Percentiles rank a stretch among this genome's conserved stretches.
Evolutionary conservation across 495 filamentous ascomycete species (phyloP).

Genomic region (Xylaria palmicola): DNA sequence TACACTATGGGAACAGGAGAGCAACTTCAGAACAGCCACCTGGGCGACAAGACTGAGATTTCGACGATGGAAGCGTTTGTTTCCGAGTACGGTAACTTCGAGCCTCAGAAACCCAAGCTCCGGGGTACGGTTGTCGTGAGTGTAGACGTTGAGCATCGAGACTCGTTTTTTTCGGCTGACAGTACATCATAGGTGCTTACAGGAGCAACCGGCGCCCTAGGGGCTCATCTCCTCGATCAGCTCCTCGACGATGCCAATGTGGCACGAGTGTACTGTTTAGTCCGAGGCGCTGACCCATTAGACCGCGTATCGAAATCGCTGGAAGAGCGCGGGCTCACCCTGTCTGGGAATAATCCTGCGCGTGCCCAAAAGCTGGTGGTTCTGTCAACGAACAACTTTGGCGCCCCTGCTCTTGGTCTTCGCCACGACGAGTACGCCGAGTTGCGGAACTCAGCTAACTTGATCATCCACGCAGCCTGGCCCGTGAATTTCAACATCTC

Average conservation of each 20-base stretch:
- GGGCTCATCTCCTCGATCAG: conserved; percentile 51
- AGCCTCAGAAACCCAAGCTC: conserved; percentile 35
- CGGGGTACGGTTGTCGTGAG: conserved; percentile 11
- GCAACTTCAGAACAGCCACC: conserved; percentile 1
- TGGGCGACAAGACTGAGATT: conserved; percentile 28
- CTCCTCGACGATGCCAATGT: conserved; percentile 47
- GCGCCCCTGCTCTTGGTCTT: conserved; percentile 46
- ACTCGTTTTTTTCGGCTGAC: conserved; percentile 34
- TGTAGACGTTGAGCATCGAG: background rate
- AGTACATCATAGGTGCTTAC: conserved; percentile 49
- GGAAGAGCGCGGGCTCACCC: conserved; percentile 30
- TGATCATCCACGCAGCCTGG: conserved; percentile 68
- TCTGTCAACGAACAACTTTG: conserved; percentile 36
- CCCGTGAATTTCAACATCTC: conserved; percentile 68
- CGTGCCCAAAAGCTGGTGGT: conserved; percentile 20
- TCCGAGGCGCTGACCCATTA: conserved; percentile 38
- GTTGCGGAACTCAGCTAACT: conserved; percentile 43
- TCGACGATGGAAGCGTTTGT: conserved; percentile 46
- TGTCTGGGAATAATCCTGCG: conserved; percentile 22
- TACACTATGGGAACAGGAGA: conserved; percentile 35
- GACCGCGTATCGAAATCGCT: conserved; percentile 39
- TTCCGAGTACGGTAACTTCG: conserved; percentile 49
- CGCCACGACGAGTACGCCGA: conserved; percentile 27
- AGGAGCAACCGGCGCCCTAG: conserved; percentile 59
- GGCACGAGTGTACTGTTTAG: conserved; percentile 52